Percentiles rank a stretch among this genome's conserved stretches.
phyloP scores from a whole-genome alignment of 2,329 filamentous ascomycete species.

The Xylaria sp. region DNA sequence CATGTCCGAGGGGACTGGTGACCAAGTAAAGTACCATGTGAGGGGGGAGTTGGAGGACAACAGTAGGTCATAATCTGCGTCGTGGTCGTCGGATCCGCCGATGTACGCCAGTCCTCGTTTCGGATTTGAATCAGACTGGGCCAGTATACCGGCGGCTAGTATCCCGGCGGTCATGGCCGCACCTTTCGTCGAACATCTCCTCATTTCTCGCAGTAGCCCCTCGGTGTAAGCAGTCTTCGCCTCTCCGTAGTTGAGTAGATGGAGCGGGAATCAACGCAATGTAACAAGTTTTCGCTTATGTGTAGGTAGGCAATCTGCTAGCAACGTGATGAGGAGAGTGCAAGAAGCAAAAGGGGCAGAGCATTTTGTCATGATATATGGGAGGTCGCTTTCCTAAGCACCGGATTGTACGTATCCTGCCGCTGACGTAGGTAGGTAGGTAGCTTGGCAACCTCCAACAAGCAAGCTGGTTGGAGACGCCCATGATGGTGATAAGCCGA shows the following conservation, averaged over 20 bases:
- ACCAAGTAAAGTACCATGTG: constrained; percentile 53
- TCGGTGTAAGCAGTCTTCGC: not conserved
- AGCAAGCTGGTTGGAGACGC: not conserved
- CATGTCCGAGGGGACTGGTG: constrained; percentile 34
- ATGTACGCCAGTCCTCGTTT: constrained; percentile 41
- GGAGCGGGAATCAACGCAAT: too few species aligned
- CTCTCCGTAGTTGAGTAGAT: not conserved
- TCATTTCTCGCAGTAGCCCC: not conserved
- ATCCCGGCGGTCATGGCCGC: not conserved
- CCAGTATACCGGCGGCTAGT: not conserved
- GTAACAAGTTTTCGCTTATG: not conserved
- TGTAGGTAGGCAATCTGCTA: too few species aligned
- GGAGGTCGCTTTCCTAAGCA: not conserved
- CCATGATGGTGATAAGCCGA: too few species aligned
- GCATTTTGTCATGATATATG: not conserved
- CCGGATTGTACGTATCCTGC: not conserved
- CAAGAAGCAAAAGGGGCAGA: not conserved
- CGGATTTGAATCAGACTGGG: constrained; percentile 7
- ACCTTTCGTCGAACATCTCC: not conserved
- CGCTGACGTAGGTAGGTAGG: constrained; percentile 13
- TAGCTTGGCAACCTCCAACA: too few species aligned
- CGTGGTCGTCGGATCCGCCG: constrained; percentile 26
- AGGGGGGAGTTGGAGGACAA: constrained; percentile 46
- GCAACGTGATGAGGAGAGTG: too few species aligned
- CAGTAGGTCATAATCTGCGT: constrained; percentile 44